phyloP scores from a whole-genome alignment of 305 asterid species.

The Rubia tinctorum region DNA sequence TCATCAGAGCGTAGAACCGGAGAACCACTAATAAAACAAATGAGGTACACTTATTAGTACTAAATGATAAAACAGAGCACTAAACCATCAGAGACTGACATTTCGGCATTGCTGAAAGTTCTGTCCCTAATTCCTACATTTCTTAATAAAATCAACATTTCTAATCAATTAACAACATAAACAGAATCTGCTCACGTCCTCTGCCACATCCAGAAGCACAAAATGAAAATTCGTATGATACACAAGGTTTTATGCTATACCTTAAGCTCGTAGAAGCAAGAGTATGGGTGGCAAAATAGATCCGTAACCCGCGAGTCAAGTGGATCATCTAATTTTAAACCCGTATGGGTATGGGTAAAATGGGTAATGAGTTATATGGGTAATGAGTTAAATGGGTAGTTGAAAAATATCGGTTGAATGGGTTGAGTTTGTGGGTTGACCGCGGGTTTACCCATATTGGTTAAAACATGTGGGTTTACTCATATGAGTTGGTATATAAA shows the following conservation, averaged over 20 bases:
- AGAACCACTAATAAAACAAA: background rate
- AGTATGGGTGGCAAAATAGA: no score
- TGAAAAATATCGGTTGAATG: no score
- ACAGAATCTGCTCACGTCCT: background rate
- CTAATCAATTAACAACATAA: background rate
- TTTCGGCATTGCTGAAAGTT: background rate
- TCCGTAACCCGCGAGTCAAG: no score
- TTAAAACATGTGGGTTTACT: no score
- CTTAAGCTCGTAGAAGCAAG: conserved; percentile 84
- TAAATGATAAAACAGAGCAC: background rate
- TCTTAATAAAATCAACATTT: background rate
- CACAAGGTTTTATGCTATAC: conserved; percentile 27
- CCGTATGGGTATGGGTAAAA: no score
- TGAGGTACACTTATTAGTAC: background rate
- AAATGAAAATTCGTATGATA: background rate
- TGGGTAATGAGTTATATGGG: no score
- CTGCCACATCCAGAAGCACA: background rate
- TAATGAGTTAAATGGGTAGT: no score
- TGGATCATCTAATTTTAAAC: no score
- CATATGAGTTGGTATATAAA: no score
- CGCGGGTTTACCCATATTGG: no score
- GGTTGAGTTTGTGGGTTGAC: no score
- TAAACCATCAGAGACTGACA: background rate
- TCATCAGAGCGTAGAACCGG: background rate
- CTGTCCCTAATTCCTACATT: background rate